Conservation (phyloP, 2,329 filamentous ascomycete species). For the Aspergillus quadricinctus region DNA sequence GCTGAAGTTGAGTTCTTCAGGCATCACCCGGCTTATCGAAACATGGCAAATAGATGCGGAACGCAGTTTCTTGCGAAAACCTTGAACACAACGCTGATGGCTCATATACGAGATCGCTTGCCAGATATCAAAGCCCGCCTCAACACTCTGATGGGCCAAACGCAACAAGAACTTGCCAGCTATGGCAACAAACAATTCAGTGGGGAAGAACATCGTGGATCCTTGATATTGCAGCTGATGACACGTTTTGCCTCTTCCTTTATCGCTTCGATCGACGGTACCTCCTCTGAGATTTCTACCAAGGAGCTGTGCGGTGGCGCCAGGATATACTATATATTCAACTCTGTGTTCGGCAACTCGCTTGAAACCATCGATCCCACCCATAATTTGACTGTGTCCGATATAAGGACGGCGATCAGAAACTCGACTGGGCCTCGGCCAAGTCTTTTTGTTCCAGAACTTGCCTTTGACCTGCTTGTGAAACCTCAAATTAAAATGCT, state of each 20-base stretch:
- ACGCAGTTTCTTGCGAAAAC: constrained; percentile 94
- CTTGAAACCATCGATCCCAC: constrained; percentile 95
- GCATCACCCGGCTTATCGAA: constrained; percentile 94
- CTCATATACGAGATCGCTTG: constrained; percentile 88
- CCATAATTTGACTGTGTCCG: constrained; percentile 85
- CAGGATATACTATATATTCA: constrained; percentile 98
- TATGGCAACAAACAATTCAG: constrained; percentile 98
- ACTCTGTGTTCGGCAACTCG: constrained; percentile 95
- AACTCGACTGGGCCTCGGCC: constrained; percentile 96
- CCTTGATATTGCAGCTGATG: constrained; percentile 94
- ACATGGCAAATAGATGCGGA: constrained; percentile 89
- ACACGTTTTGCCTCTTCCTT: constrained; percentile 97
- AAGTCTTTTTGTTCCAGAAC: constrained; percentile 93
- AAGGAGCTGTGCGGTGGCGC: constrained; percentile 95
- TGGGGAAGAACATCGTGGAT: constrained; percentile 92
- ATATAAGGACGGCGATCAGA: constrained; percentile 94
- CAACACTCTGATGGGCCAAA: constrained; percentile 99
- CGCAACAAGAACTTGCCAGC: constrained; percentile 94
- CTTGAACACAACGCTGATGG: constrained; percentile 91
- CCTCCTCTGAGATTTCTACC: constrained; percentile 95
- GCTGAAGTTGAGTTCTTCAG: constrained; percentile 93
- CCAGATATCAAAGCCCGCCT: constrained; percentile 97
- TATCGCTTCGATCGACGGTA: constrained; percentile 97
- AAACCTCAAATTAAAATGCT: constrained; percentile 98
- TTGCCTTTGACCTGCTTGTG: constrained; percentile 94